Evolutionary conservation across 83 land plant genomes (phyloP), one percentile per base, ranked within the genome.

Genomic region (Picea abies): DNA sequence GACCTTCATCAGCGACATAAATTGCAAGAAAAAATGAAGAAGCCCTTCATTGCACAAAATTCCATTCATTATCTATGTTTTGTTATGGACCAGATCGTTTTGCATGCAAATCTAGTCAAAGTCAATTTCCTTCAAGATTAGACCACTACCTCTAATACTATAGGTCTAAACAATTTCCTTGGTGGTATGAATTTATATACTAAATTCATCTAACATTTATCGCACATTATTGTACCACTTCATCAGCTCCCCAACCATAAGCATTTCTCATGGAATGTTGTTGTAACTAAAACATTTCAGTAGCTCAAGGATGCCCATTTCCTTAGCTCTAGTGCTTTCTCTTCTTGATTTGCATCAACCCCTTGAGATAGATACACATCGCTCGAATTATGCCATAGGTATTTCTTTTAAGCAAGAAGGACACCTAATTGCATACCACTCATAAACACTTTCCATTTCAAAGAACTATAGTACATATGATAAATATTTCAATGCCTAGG

Each of bases 231-330:
- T 12, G 5, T 19, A 41, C 6, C 47, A 70, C 73, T 17, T 35
- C 19, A 12, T 70, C 73, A 70, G 12, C 73, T 14, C 39, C 32
- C 75, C 49, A 70, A 29, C 15, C 16, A 39, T 0, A 70, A 70
- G 41, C 17, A 70, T 70, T 70, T 70, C 75, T 70, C 75, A 70
- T 35, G 49, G 11, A 70, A 70, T 70, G 44, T 5, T 5, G n/a
- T 17, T 35, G 19, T 41, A 44, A 32, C 75, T 35, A 39, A 32
- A 32, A 3, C 75, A 35, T 37, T 70, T 70, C 49, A 19, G 75
- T n/a, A 35, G 44, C 1, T 70, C 20, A 70, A 70, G 47, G 4
- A 70, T 70, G 8, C 49, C 75, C 75, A 29, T 37, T 32, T 70
- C 3, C 75, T 70, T 7, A 29, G 16, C 23, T 67, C 26, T 35